Evolutionary conservation across 2,329 filamentous ascomycete species (phyloP).

Genomic region (Whalleya microplaca): DNA sequence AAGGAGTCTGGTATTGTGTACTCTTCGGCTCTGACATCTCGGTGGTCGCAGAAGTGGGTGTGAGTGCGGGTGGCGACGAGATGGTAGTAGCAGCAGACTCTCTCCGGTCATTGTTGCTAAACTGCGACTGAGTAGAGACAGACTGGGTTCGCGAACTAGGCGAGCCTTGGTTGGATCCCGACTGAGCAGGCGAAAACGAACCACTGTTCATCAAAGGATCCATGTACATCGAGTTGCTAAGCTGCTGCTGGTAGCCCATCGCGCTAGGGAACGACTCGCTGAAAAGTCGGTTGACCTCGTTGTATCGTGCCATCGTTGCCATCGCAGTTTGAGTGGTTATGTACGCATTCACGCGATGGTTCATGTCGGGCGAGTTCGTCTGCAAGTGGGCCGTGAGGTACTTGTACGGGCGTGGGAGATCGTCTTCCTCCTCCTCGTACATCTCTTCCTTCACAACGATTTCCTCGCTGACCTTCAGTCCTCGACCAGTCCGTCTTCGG

Average conservation of each 20-base stretch:
- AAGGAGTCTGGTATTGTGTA: slow-evolving; percentile 35
- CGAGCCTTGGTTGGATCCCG: slow-evolving; percentile 14
- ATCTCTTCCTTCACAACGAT: slow-evolving; percentile 91
- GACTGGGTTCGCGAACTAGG: slow-evolving; percentile 23
- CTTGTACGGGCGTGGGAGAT: slow-evolving; percentile 69
- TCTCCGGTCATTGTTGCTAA: slow-evolving; percentile 13
- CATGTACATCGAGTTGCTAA: slow-evolving; percentile 35
- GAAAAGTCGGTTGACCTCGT: slow-evolving; percentile 52
- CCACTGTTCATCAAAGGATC: slow-evolving; percentile 28
- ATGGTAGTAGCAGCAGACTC: slow-evolving; percentile 19
- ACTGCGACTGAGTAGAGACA: slow-evolving; percentile 24
- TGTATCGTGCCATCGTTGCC: slow-evolving; percentile 47
- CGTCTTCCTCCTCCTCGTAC: slow-evolving; percentile 94
- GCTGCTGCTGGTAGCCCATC: slow-evolving; percentile 35
- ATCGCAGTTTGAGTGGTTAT: slow-evolving; percentile 48
- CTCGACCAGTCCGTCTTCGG: slow-evolving; percentile 82
- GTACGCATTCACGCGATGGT: slow-evolving; percentile 59
- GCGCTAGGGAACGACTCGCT: slow-evolving; percentile 50
- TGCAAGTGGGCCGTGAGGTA: slow-evolving; percentile 65
- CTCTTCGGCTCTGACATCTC: slow-evolving; percentile 26
- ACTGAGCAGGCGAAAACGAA: slow-evolving; percentile 18
- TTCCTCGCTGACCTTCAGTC: slow-evolving; percentile 79
- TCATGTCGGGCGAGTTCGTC: slow-evolving; percentile 63
- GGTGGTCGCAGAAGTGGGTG: slow-evolving; percentile 27
- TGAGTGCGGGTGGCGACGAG: slow-evolving; percentile 34